Evolutionary conservation across 1,139 yeast genomes (phyloP).

Genomic region (Protomyces inouyei): DNA sequence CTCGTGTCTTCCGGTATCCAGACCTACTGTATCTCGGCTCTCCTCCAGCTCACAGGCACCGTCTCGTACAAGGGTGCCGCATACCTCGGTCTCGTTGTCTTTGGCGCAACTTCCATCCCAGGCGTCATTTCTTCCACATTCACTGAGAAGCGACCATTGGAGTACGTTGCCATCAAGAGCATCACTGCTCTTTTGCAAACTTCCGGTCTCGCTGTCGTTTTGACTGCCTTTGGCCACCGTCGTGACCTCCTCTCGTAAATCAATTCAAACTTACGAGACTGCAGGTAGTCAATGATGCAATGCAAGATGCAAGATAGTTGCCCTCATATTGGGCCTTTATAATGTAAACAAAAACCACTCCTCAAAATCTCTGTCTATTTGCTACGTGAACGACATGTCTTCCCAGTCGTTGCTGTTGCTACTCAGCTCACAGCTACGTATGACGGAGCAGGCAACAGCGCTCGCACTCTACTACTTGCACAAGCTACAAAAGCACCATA

Average conservation of each 20-base stretch:
- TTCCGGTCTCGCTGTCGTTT: constrained; percentile 41
- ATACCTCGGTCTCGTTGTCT: constrained; percentile 42
- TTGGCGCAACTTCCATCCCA: constrained; percentile 43
- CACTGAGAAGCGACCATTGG: constrained; percentile 41
- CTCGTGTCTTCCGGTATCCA: constrained; percentile 40
- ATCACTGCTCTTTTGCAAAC: constrained; percentile 43
- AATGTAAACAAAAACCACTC: background rate
- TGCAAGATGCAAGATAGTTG: too few species aligned
- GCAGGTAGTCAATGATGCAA: too few species aligned
- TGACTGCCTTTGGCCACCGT: constrained; percentile 28
- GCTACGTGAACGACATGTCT: background rate
- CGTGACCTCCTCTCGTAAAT: background rate
- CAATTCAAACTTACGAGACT: too few species aligned
- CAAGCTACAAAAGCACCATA: constrained; percentile 4
- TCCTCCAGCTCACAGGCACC: constrained; percentile 43
- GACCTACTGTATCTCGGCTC: constrained; percentile 45
- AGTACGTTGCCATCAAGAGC: constrained; percentile 40
- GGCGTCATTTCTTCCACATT: constrained; percentile 39
- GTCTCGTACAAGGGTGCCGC: constrained; percentile 43
- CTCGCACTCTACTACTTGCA: constrained; percentile 26
- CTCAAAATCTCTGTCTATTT: background rate
- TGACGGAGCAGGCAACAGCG: constrained; percentile 21
- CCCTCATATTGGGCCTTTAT: background rate
- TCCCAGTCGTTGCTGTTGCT: background rate
- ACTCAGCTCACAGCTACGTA: constrained; percentile 7